These are phyloP conservation scores for Kitagawia praeruptora DNA, from an alignment of 129 eudicot genomes.

Conservation along the genomic window DNA sequence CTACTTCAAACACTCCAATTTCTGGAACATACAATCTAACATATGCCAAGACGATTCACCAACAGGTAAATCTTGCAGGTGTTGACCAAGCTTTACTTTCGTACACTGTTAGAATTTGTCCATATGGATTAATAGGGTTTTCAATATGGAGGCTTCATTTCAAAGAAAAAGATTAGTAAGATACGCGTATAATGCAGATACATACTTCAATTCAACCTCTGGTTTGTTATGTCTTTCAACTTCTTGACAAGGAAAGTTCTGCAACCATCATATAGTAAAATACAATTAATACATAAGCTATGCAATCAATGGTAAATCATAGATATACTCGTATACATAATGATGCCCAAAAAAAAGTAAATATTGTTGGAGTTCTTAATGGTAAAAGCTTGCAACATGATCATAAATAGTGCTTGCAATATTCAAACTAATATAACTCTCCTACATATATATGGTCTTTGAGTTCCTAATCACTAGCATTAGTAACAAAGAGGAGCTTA, in stretches of 20 bases:
- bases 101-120: background rate
- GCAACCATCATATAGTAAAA: conserved; percentile 21
- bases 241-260: conserved; percentile 94
- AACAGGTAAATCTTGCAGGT: background rate
- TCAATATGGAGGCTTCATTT: background rate
- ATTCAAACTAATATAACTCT: too few relatives aligned
- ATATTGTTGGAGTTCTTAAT: too few relatives aligned
- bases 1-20: background rate
- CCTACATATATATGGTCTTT: too few relatives aligned
- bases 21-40: background rate
- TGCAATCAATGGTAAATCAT: background rate
- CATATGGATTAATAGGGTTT: background rate
- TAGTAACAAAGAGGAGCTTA: too few relatives aligned
- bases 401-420: too few relatives aligned
- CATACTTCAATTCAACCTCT: conserved; percentile 89
- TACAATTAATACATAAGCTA: background rate
- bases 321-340: too few relatives aligned
- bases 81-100: background rate
- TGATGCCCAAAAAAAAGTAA: too few relatives aligned
- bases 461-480: too few relatives aligned
- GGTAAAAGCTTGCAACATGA: too few relatives aligned
- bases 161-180: background rate
- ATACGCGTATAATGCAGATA: conserved; percentile 1
- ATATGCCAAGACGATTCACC: background rate
- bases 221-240: conserved; percentile 97